phyloP scores from a whole-genome alignment of 2,329 filamentous ascomycete species.

The Calonectria pauciramosa region DNA sequence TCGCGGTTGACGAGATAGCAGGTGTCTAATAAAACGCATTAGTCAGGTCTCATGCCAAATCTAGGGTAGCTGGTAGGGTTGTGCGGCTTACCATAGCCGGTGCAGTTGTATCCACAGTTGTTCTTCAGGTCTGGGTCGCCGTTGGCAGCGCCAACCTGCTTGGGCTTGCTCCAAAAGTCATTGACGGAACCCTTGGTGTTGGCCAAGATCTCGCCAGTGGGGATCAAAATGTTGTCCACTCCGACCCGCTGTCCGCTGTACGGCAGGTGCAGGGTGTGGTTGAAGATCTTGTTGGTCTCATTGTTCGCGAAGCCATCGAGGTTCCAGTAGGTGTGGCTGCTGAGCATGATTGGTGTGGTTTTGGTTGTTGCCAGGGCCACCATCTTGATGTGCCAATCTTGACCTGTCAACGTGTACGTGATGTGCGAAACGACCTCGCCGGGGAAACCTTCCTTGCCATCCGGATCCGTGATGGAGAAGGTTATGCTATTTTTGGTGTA shows the following conservation, averaged over 20 bases:
- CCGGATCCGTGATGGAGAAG: conserved; percentile 80
- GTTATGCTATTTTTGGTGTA: conserved; percentile 78
- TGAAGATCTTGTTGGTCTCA: conserved; percentile 73
- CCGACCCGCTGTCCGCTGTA: conserved; percentile 79
- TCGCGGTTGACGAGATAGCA: conserved; percentile 78
- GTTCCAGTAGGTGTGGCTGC: conserved; percentile 84
- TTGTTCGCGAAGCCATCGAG: conserved; percentile 84
- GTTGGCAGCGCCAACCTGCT: conserved; percentile 82
- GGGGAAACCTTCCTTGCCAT: conserved; percentile 82
- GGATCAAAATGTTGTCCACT: conserved; percentile 79
- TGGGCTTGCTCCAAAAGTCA: conserved; percentile 86
- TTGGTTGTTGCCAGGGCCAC: conserved; percentile 78
- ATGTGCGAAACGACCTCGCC: conserved; percentile 82
- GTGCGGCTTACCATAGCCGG: conserved; percentile 77
- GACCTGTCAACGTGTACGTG: conserved; percentile 77
- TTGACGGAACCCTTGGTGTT: conserved; percentile 78
- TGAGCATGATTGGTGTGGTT: conserved; percentile 88
- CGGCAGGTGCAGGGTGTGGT: conserved; percentile 81
- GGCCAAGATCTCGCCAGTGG: conserved; percentile 80
- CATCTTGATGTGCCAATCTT: conserved; percentile 81
- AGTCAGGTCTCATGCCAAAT: not conserved
- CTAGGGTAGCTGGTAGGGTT: not conserved
- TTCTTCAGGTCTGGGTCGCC: conserved; percentile 71
- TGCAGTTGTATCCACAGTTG: conserved; percentile 87
- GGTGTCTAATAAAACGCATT: conserved; percentile 61